Evolutionary conservation across 2,329 filamentous ascomycete genomes (phyloP).

Genomic region (Colletotrichum viniferum): DNA sequence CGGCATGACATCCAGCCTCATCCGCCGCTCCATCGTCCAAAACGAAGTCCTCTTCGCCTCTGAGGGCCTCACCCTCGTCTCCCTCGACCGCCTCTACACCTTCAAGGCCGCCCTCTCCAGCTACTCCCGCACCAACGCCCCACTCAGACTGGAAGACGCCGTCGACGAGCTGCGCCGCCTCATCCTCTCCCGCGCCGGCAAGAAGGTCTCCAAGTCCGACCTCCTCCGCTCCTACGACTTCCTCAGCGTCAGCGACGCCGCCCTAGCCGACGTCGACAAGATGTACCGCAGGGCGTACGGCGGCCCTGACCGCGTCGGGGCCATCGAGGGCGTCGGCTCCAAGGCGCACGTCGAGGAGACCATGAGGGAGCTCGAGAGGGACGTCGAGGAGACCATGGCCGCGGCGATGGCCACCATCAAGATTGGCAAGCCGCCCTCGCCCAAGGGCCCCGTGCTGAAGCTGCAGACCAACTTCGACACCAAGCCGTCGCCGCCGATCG

Average conservation of each 20-base stretch:
- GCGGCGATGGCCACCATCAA: constrained; percentile 1
- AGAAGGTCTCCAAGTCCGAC: constrained; percentile 53
- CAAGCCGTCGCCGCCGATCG: not conserved
- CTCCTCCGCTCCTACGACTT: constrained; percentile 62
- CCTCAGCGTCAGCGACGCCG: constrained; percentile 54
- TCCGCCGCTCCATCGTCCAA: constrained; percentile 61
- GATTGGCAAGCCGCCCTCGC: constrained; percentile 18
- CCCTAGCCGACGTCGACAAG: constrained; percentile 57
- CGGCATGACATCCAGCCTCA: constrained; percentile 54
- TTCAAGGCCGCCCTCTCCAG: constrained; percentile 65
- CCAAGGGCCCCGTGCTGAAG: constrained; percentile 36
- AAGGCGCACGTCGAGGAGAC: constrained; percentile 19
- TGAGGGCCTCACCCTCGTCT: constrained; percentile 62
- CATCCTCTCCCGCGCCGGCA: constrained; percentile 57
- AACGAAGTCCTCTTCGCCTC: constrained; percentile 66
- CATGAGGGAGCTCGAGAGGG: constrained; percentile 6
- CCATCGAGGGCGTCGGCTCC: constrained; percentile 46
- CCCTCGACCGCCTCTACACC: constrained; percentile 67
- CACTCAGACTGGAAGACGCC: constrained; percentile 59
- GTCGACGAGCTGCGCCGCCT: constrained; percentile 67
- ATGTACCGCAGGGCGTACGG: constrained; percentile 64
- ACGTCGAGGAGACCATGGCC: constrained; percentile 4
- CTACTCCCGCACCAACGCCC: constrained; percentile 53
- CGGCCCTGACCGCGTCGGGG: constrained; percentile 47
- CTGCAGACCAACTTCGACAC: constrained; percentile 48